Evolutionary conservation across 768 basidiomycete genomes (phyloP), one percentile per base, ranked within the genome.

Genomic region (Rhodotorula toruloides): DNA sequence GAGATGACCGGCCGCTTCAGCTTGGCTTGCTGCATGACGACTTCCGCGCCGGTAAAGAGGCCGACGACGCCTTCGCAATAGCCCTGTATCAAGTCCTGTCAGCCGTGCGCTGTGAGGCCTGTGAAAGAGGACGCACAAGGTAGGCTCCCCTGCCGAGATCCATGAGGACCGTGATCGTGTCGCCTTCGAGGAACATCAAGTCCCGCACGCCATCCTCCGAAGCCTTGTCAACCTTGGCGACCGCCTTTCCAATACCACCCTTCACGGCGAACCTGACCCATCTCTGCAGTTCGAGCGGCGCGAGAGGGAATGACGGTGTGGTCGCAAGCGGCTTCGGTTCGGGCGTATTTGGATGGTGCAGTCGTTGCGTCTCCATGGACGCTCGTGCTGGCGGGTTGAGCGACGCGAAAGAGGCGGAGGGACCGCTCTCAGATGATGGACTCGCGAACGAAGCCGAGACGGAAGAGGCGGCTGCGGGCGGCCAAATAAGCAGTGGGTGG

Each of bases 11-110:
- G 87, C 59, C 84, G 85, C 80, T 92, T 91, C 67, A 92, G 82
- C 70, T 84, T 87, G 5, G 82, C 80, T 25, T 70, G 56, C 65
- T 84, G 84, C 74, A 91, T 88, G 12, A 79, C 82, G 16, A 92
- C 90, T 63, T 86, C 79, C 29, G 76, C 69, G 0, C 82, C 85
- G 25, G 79, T 78, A 74, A 92, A 91, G 10, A 84, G 82, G 16
- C 90, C 90, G 4, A 91, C 87, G 58, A 91, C 87, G 58, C 86
- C 90, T 78, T 92, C 90, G 74, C 90, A 92, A 71, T 86, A 88
- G 8, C 90, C 90, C 89, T 90, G 71, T 0, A 54, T 29, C 58
- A 22, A 21, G 36, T 16, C 22, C 3, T 3, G 31, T 16, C 9
- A 58, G 46, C 8, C 27, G n/a, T 37, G 55, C 29, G 29, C 19